Evolutionary conservation across 2,329 filamentous ascomycete genomes (phyloP), one percentile per base, ranked within the genome.

Genomic region (Exophiala mesophila): DNA sequence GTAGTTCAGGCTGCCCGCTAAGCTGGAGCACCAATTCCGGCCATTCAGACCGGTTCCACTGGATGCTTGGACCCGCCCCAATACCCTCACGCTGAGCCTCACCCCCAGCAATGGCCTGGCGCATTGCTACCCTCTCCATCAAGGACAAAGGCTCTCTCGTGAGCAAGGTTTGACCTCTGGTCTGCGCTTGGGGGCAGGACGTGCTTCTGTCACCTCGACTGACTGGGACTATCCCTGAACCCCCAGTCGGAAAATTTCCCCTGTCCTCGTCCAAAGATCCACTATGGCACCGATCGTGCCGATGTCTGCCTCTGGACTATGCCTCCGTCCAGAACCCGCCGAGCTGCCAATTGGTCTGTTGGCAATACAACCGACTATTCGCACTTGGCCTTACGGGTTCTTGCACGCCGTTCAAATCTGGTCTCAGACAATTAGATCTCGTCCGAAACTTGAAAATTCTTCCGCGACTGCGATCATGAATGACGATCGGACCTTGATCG

Each of bases 241-340:
- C 50, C 39, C 50, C 39, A 49, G 39, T 49, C 45, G 50, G 45
- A 46, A 42, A 17, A 45, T 47, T 49, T 26, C 37, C 38, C 43
- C 43, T 26, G 7, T 26, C 12, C 23, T 26, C 12, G 7, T 26
- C 23, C 12, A 26, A 26, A 12, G 23, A 26, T 26, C 23, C 23
- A 26, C 23, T 12, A 29, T 36, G 10, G 31, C 41, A 36, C 29
- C 37, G 35, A 39, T 30, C 29, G 21, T 31, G 36, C 37, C 26
- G 28, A 47, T 12, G 6, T 26, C 23, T 18, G 6, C 34, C 17
- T n/a, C n/a, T n/a, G n/a, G n/a, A n/a, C n/a, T n/a, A n/a, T n/a
- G n/a, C n/a, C n/a, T n/a, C n/a, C n/a, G n/a, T 33, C 21, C 34
- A 18, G n/a, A 39, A 13, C 28, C 17, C 36, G n/a, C 20, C 16